Base-by-base conservation (phyloP, 257 asterid genomes). In the Nemophila menziesii region DNA sequence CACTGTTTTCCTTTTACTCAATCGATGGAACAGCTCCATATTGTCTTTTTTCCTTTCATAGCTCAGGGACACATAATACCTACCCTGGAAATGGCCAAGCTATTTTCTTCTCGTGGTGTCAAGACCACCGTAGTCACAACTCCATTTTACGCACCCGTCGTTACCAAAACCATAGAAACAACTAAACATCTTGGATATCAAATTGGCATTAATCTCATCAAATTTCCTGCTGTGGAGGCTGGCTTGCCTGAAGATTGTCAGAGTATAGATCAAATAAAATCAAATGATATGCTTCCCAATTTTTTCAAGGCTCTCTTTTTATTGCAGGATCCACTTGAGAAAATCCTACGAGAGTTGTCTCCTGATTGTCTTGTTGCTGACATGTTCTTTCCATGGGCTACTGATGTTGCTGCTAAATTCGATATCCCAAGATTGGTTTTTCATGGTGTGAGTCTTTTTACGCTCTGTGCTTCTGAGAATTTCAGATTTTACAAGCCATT, bases 51-150 rank as follows among this genome's bases (percentile, higher is more conserved):
- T 33, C 90, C 90, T 0, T 5, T 60, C 8, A 14, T 75, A 55
- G 85, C 85, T 48, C 69, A 61, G 0, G 85, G 90, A 24, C 90
- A 78, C 48, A 66, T 61, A 63, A 66, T 75, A 34, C 90, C 85
- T 8, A 48, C 20, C 6, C 17, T 76, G 0, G 83, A 80, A 54
- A 73, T 73, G 83, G 92, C 92, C 42, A 76, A 68, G 29, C 65
- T 76, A 2, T 57, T 76, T 22, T 9, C 52, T 17, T 76, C 87
- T 0, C 56, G 71, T 12, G 83, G 83, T 3, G 43, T 76, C 4
- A 71, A 54, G 44, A 15, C 78, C 4, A 80, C 83, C 17, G 49
- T 80, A 17, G 54, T 80, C 19, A 36, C 71, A 9, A 73, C 83
- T 4, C 53, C 46, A 18, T 14, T 20, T 14, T 16, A 58, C 34